Base-by-base conservation (phyloP, 441 rosid genomes). In the Gossypium davidsonii region DNA sequence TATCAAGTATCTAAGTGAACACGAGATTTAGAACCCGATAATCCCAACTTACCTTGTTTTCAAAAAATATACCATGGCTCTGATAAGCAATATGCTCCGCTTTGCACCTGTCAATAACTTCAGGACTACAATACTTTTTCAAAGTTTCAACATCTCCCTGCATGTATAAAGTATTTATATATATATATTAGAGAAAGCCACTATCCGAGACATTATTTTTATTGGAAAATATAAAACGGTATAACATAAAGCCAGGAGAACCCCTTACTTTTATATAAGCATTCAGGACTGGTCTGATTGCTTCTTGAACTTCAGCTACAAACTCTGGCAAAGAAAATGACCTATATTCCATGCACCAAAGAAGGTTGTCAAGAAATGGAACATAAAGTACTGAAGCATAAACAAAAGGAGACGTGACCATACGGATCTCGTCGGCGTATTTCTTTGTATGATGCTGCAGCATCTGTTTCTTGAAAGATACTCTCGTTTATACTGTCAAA, bases 291-390 rank as follows among this genome's bases (percentile, higher is more conserved):
- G 97, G 97, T 78, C 85, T 86, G 67, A 91, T 79, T 71, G 88
- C 90, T 78, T 93, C 97, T 65, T 91, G 97, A 82, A 93, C 88
- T 83, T 95, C 98, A 15, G 84, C 79, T 70, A 87, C 91, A 76
- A 95, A 91, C 76, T 91, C 97, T 48, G 93, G 92, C 75, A 93
- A 86, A 51, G 98, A 93, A 82, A 95, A 95, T 8, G 95, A 84
- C 70, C 93, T 87, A 61, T 87, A 61, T 3, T 18, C 21, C 74
- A 80, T 17, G 70, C 63, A 75, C 73, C 72, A 25, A 68, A 5
- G 49, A 46, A 4, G 10, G 8, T 60, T 39, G 26, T 55, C 46
- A 49, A 62, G 68, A 31, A 25, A 66, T 14, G 17, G 59, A 76
- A 60, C 46, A 81, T 31, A 18, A 74, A 73, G 60, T 60, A 23